Base-by-base conservation (phyloP, 305 asterid genomes). In the Nicotiana rustica region DNA sequence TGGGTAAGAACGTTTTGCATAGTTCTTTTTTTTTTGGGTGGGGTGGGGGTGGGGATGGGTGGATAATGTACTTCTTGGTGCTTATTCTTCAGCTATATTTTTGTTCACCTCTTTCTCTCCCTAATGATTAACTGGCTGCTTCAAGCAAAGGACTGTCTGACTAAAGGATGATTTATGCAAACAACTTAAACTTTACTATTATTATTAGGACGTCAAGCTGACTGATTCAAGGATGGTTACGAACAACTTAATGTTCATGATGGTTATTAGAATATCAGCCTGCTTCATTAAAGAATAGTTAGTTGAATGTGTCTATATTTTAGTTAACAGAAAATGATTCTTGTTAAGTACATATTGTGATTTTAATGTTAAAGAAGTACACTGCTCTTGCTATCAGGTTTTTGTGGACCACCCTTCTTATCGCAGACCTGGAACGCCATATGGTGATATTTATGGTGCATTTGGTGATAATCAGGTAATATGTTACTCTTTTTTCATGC, bases 391-490 rank as follows among this genome's bases (percentile, higher is more conserved):
- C 44, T 82, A 69, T 83, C 86, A 94, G 99, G 93, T 96, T 17
- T 96, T 94, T 85, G 91, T 96, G 82, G 98, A 94, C 78, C 99
- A 96, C 84, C 92, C 93, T 83, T 91, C 97, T 0, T 96, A 89
- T 86, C 95, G 87, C 59, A 91, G 99, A 78, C 94, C 96, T 21
- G 99, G 99, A 81, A 94, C 93, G 76, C 99, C 99, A 8, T 96
- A 96, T 82, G 99, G 99, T 25, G 99, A 94, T 91, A 82, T 19
- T 61, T 85, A 60, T 85, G 99, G 99, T 83, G 96, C 99, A 84
- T 96, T 94, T 89, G 94, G 97, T 83, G 98, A 96, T 90, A 96
- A 96, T 84, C 99, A 96, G 97, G 99, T 96, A 82, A 81, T 84
- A n/a, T 75, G 14, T 57, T 47, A 3, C 38, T 66, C 33, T n/a